These are phyloP conservation scores for Aspergillus neotritici DNA, from an alignment of 2,329 filamentous ascomycete species.

Conservation along the genomic window DNA sequence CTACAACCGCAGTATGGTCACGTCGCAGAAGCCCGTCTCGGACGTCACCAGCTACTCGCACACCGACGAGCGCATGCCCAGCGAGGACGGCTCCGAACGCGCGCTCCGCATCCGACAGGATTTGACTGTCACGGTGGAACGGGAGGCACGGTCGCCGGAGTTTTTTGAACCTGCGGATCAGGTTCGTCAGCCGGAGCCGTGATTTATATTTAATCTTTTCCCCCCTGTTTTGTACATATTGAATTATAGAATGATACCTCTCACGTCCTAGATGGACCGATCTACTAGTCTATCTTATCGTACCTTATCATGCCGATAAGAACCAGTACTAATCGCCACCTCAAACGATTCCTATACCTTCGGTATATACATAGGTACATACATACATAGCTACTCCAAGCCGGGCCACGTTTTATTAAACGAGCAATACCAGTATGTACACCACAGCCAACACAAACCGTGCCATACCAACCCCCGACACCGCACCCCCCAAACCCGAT, in stretches of 20 bases:
- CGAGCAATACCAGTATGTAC: too few relatives aligned
- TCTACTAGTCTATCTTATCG: too few relatives aligned
- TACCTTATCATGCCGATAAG: too few relatives aligned
- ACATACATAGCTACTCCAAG: too few relatives aligned
- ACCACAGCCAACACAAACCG: too few relatives aligned
- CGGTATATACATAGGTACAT: too few relatives aligned
- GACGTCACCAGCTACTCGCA: conserved; percentile 20
- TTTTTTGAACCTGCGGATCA: conserved; percentile 5
- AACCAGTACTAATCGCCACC: too few relatives aligned
- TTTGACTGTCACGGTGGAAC: conserved; percentile 29
- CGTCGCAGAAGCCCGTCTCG: conserved; percentile 24
- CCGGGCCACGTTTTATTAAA: too few relatives aligned
- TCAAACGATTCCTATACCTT: too few relatives aligned
- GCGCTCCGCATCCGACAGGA: conserved; percentile 37
- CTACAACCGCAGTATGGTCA: conserved; percentile 23
- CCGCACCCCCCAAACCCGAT: too few relatives aligned
- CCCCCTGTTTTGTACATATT: background rate
- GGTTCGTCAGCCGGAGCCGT: conserved; percentile 5
- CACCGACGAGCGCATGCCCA: conserved; percentile 26
- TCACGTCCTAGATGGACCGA: too few relatives aligned
- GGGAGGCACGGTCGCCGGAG: conserved; percentile 12
- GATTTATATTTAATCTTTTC: conserved; percentile 1
- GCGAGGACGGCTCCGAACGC: conserved; percentile 34
- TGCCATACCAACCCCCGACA: too few relatives aligned
- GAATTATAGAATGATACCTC: background rate